A percentile compares a stretch with the other conserved stretches of the same genome.
phyloP scores from a whole-genome alignment of 2,329 filamentous ascomycete genomes.

The Lasiodiplodia sp. region DNA sequence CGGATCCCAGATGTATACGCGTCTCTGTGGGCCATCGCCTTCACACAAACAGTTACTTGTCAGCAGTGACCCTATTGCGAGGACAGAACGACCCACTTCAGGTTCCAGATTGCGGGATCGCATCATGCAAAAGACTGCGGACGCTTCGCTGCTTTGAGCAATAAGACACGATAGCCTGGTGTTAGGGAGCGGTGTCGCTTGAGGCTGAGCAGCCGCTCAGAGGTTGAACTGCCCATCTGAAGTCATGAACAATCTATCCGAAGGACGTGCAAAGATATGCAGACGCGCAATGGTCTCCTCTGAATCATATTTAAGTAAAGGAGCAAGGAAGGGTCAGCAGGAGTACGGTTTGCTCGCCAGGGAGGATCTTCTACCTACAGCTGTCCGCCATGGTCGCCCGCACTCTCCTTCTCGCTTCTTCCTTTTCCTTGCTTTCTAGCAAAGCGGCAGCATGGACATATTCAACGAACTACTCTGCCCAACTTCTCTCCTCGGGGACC shows the following conservation, averaged over 20 bases:
- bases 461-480: not conserved
- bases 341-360: not conserved
- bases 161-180: not conserved
- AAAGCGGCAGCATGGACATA: not conserved
- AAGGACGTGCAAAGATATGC: not conserved
- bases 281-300: not conserved
- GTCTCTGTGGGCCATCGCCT: not conserved
- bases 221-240: not conserved
- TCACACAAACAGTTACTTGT: not conserved
- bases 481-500: slow-evolving; percentile 4
- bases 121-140: not conserved
- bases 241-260: not conserved
- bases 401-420: not conserved
- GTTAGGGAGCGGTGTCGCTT: not conserved
- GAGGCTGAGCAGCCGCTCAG: not conserved
- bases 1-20: not conserved
- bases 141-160: not conserved
- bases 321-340: not conserved
- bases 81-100: not conserved
- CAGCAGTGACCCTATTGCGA: not conserved
- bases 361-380: not conserved
- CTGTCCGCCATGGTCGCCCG: not conserved
- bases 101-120: not conserved
- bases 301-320: not conserved
- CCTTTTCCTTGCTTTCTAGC: not conserved